Base-by-base conservation (phyloP, 2,329 filamentous ascomycete species). In the Xylariaceae sp. region DNA sequence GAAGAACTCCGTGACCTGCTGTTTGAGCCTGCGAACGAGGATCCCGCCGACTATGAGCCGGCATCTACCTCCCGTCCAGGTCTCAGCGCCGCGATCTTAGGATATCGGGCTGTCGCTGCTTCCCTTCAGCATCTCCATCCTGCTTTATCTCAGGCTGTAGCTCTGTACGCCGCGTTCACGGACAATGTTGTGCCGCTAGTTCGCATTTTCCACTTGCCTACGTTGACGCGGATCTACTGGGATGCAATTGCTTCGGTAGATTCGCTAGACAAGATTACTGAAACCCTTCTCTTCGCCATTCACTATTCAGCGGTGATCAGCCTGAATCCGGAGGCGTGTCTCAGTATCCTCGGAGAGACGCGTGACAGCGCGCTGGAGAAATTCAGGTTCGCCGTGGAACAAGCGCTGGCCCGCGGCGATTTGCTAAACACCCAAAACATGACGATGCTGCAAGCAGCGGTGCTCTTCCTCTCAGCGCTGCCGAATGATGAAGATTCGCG, bases 361-460 rank as follows among this genome's bases (percentile, higher is more conserved):
- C 76, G 80, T 50, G 61, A 70, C 5, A 61, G 70, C 1, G 65
- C 79, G 3, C 70, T 84, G 21, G 71, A 70, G 39, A 76, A 76
- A 42, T 87, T 85, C 63, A 78, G 83, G 5, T 84, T 84, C 62
- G 83, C 76, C 1, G 70, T 82, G 2, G 83, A 86, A 62, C 83
- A 86, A 63, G 80, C 80, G 1, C 70, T 87, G 42, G 79, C 84
- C 3, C 74, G 80, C 47, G 82, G 83, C 9, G 79, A 83, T 55
- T 78, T 87, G 51, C 65, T 87, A 1, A 80, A 77, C 52, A 83
- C 80, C 10, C 80, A 83, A 53, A 84, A 83, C 61, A 71, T 84
- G 22, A 72, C 81, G 37, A 76, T 85, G 10, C 69, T 87, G 15
- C 83, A 87, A 66, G 80, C 83, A 0, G 78, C 84, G 36, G 73